Evolutionary conservation across 306 rosid genomes (phyloP), one percentile per base, ranked within the genome.

Genomic region (Citrullus colocynthis): DNA sequence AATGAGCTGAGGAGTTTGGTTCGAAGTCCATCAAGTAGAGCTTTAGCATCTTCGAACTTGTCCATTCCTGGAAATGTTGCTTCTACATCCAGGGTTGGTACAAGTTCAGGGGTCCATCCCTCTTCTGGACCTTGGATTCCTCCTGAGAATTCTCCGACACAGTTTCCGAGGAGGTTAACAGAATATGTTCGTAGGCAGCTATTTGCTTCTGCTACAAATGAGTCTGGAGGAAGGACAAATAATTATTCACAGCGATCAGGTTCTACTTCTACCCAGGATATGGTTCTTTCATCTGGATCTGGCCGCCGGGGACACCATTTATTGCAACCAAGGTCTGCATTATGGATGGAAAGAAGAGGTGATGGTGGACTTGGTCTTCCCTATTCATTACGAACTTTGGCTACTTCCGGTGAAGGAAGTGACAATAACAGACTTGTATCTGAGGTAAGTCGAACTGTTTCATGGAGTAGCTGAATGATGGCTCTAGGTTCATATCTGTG

Each of bases 341-440:
- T 89, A 36, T 90, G 89, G 93, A 64, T 85, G 78, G 99, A 96
- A 83, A 88, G 98, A 88, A 88, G 85, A 77, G 91, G 86, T 56
- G 93, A 90, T 75, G 64, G 81, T 82, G 92, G 84, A 63, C 82
- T 85, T 61, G 97, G 93, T 78, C 66, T 92, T 80, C 98, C 93
- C 28, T 85, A 91, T 85, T 86, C 97, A 6, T 84, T 96, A 21
- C 90, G 96, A 67, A 20, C 90, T 18, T 85, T 90, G 85, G 93
- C 96, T 75, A 80, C 84, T 64, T 84, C 82, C 0, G 80, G 91
- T 76, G 99, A 93, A 82, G 97, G 98, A 81, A 91, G 85, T 74
- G 97, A 96, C 84, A 90, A 82, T 76, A 85, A 84, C 83, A 87
- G 99, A 84, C 89, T 91, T 77, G 93, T 91, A 66, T 96, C 99